Conservation (phyloP, 1,139 yeast species). For the Blastobotrys petasosporus region DNA sequence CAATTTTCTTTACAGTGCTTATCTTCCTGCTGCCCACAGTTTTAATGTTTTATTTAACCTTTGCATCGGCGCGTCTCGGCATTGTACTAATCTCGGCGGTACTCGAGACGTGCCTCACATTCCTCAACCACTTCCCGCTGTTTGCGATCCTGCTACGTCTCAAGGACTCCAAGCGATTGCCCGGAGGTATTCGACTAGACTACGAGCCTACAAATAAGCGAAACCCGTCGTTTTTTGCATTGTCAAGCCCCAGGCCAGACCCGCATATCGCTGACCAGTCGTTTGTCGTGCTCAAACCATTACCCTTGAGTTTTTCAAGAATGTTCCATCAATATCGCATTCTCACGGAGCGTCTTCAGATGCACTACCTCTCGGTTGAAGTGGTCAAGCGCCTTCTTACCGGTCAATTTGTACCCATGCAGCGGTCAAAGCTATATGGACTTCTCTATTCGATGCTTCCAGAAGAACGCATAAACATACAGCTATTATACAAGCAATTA, state of each 20-base stretch:
- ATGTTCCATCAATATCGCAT: conserved; percentile 47
- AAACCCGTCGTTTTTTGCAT: not conserved
- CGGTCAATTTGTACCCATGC: conserved; percentile 45
- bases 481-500: conserved; percentile 19
- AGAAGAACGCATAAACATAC: conserved; percentile 28
- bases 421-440: conserved; percentile 43
- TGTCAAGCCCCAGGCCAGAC: conserved; percentile 2
- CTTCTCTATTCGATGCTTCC: conserved; percentile 49
- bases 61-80: conserved; percentile 53
- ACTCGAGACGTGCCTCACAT: conserved; percentile 57
- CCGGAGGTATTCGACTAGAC: conserved; percentile 71
- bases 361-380: conserved; percentile 40
- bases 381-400: conserved; percentile 38
- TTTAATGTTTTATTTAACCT: conserved; percentile 73
- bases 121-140: conserved; percentile 77
- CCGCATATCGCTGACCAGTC: conserved; percentile 17
- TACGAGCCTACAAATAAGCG: conserved; percentile 1
- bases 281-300: conserved; percentile 35
- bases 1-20: conserved; percentile 74
- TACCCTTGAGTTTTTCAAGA: conserved; percentile 40
- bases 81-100: conserved; percentile 47
- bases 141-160: conserved; percentile 72
- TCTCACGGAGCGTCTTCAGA: conserved; percentile 37
- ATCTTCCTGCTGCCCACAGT: conserved; percentile 81
- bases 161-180: conserved; percentile 78